Conservation (phyloP, 2,329 filamentous ascomycete species). For the Pestalotiopsis sp. region DNA sequence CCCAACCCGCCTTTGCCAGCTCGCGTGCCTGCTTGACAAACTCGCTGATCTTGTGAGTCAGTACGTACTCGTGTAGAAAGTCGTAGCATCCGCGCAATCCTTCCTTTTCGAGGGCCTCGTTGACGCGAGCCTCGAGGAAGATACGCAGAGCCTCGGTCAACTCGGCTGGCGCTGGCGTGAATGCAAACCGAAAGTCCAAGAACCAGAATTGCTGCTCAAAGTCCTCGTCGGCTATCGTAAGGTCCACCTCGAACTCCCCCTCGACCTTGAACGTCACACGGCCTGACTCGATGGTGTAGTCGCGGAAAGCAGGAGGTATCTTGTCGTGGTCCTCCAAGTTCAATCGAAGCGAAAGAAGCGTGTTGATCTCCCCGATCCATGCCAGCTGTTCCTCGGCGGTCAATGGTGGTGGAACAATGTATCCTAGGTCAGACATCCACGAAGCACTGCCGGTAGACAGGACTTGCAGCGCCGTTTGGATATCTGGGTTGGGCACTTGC, state of each 20-base stretch:
- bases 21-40: slow-evolving; percentile 76
- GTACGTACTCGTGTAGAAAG: slow-evolving; percentile 81
- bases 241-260: slow-evolving; percentile 88
- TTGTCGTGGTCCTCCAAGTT: slow-evolving; percentile 80
- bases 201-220: slow-evolving; percentile 87
- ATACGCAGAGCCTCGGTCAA: slow-evolving; percentile 66
- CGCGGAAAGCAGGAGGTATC: slow-evolving; percentile 73
- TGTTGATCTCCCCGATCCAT: slow-evolving; percentile 81
- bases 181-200: slow-evolving; percentile 86
- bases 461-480: slow-evolving; percentile 85
- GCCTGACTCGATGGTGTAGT: slow-evolving; percentile 82
- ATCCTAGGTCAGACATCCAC: slow-evolving; percentile 82
- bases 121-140: slow-evolving; percentile 72
- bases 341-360: slow-evolving; percentile 79
- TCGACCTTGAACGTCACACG: slow-evolving; percentile 84
- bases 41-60: slow-evolving; percentile 89
- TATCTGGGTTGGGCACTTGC: slow-evolving; percentile 84
- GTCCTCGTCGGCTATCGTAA: slow-evolving; percentile 88
- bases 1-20: slow-evolving; percentile 74
- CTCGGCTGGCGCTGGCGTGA: slow-evolving; percentile 66
- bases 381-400: slow-evolving; percentile 72
- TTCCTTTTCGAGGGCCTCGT: slow-evolving; percentile 68
- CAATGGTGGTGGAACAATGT: slow-evolving; percentile 73
- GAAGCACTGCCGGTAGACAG: slow-evolving; percentile 76
- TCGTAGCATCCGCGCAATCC: slow-evolving; percentile 82